Evolutionary conservation across 805 yeast species (phyloP), one percentile per base, ranked within the genome.

Genomic region (Diddensiella santjacobensis): DNA sequence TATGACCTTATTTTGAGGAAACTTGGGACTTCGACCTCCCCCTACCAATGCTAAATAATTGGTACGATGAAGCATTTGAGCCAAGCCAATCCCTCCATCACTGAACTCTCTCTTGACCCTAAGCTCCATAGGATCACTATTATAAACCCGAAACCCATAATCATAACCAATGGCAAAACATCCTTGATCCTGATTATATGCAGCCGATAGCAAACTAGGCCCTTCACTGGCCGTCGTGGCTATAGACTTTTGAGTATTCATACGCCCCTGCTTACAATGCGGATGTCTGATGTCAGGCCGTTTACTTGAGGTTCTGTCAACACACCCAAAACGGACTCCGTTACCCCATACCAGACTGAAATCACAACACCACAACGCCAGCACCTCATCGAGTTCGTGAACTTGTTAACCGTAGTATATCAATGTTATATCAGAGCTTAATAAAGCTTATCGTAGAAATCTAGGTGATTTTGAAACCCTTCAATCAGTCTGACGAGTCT

Each of bases 21-120:
- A 87, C 52, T 79, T 74, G 19, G 96, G 96, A 50, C 75, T 75
- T 53, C 76, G 74, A 1, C 96, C 96, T 15, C 96, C 96, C 1
- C 97, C 96, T 0, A 89, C 87, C 38, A 93, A 68, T 0, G 91
- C 96, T 45, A 91, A 73, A 62, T 89, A 90, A 67, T 91, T 91
- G 0, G 97, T 89, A 38, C 96, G 77, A 63, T 88, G 86, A 3
- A 91, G 80, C 96, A 91, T 87, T 40, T 83, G 72, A 1, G 85
- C 79, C 29, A 74, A 70, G 1, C 93, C 95, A 22, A 90, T 81
- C 0, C 96, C 96, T 3, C 71, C 71, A 45, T 67, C 71, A 19
- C 58, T 59, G 44, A 66, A 66, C 44, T 69, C 72, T 50, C 90
- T 71, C 57, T 78, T 74, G 48, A 84, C 90, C 53, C 89, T 71